Evolutionary conservation across 805 yeast species (phyloP).

Genomic region (Blastobotrys peoriensis): DNA sequence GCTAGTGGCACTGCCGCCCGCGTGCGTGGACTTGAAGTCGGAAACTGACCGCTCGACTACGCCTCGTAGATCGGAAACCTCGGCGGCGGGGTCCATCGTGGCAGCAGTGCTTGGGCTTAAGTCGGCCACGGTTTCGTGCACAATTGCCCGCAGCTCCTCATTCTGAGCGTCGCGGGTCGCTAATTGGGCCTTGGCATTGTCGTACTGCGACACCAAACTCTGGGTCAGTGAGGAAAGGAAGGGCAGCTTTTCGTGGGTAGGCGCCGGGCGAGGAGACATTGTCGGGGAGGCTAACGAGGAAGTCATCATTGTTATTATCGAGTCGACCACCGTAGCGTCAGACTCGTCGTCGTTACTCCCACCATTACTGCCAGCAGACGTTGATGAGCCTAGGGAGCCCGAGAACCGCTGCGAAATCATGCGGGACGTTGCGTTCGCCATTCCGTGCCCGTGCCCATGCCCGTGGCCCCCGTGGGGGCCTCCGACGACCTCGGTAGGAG

Average conservation of each 20-base stretch:
- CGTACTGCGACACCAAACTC: slow-evolving; percentile 6
- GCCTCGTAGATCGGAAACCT: neutral
- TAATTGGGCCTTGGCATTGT: neutral
- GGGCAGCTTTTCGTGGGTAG: slow-evolving; percentile 3
- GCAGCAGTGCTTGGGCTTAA: slow-evolving; percentile 7
- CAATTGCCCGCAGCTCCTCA: slow-evolving; percentile 5
- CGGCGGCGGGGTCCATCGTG: neutral
- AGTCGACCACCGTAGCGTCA: neutral
- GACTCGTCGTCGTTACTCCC: neutral
- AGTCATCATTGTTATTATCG: slow-evolving; percentile 5
- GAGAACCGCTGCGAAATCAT: slow-evolving; percentile 11
- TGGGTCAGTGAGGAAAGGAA: slow-evolving; percentile 6
- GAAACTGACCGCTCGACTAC: neutral
- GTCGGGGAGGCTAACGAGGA: slow-evolving; percentile 8
- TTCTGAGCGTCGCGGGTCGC: slow-evolving; percentile 1
- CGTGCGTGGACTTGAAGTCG: slow-evolving; percentile 5
- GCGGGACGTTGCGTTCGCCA: slow-evolving; percentile 12
- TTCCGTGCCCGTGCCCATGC: neutral
- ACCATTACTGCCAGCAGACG: neutral
- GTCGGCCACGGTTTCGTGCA: slow-evolving; percentile 8
- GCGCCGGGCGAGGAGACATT: slow-evolving; percentile 7
- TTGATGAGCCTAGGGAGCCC: neutral
- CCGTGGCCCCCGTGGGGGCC: neutral
- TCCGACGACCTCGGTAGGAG: neutral
- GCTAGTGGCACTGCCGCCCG: neutral